Conservation (phyloP, 2,329 filamentous ascomycete genomes). For the Aspergillus unguis region DNA sequence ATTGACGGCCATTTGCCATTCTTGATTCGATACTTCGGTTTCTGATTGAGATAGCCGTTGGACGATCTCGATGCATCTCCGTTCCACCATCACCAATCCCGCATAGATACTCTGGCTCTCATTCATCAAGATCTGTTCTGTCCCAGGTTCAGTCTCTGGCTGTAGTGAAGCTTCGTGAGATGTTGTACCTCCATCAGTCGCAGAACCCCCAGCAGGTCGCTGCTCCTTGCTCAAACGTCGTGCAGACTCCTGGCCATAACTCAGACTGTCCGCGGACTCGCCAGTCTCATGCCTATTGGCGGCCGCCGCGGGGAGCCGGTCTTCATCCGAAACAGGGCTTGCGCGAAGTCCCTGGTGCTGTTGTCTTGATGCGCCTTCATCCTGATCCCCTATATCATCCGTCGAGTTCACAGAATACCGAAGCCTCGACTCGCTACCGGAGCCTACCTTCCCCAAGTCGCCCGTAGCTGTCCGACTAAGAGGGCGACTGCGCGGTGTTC, state of each 20-base stretch:
- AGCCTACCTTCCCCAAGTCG: constrained; percentile 10
- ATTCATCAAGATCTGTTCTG: constrained; percentile 71
- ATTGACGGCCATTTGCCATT: constrained; percentile 81
- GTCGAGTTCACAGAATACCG: constrained; percentile 12
- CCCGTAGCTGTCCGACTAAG: constrained; percentile 13
- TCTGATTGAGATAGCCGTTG: constrained; percentile 56
- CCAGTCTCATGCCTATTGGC: constrained; percentile 9
- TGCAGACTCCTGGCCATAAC: constrained; percentile 18
- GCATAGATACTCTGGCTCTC: constrained; percentile 68
- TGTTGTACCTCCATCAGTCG: constrained; percentile 26
- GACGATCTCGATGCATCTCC: constrained; percentile 81
- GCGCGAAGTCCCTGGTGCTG: constrained; percentile 10
- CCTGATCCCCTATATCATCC: constrained; percentile 7
- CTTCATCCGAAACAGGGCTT: constrained; percentile 14
- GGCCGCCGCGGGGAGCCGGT: constrained; percentile 3
- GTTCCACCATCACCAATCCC: constrained; percentile 80
- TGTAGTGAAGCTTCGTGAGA: constrained; percentile 48
- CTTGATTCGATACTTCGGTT: constrained; percentile 57
- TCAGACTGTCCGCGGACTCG: constrained; percentile 11
- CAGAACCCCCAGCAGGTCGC: constrained; percentile 15
- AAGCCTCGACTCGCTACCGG: constrained; percentile 12
- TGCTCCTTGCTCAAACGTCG: constrained; percentile 17
- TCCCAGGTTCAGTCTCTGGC: constrained; percentile 65
- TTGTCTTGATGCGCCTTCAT: constrained; percentile 6
- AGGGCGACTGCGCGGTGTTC: constrained; percentile 9